Evolutionary conservation across 23 red algal genomes (phyloP), one percentile per base, ranked within the genome.

Genomic region (Pyropia haitanensis): DNA sequence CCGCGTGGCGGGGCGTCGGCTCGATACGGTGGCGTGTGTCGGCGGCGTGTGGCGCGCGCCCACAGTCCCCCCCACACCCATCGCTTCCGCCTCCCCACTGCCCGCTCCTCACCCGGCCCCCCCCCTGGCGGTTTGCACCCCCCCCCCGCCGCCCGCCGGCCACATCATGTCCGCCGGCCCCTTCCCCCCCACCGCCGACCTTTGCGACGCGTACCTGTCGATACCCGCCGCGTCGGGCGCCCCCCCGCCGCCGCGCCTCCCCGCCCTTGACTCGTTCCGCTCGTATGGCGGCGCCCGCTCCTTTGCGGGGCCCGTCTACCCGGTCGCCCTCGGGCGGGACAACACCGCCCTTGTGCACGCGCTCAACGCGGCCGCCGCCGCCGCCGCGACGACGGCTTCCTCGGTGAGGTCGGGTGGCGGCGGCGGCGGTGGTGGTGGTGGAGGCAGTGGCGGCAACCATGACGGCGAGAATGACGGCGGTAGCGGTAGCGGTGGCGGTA

Each of bases 261-360:
- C 39, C 4, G 39, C 39, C 39, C 39, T 51, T 2, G 20, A 16
- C 63, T 10, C 4, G 5, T 8, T 19, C 32, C 49, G 0, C 44
- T 70, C 39, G 4, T 58, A 53, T 58, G 50, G 49, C 26, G 14
- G 61, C 70, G 54, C 14, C 16, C 56, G 26, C 27, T 74, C 21
- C 14, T 58, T 62, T 19, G 61, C 39, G 70, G 56, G 61, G 27
- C 27, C n/a, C 26, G 7, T 74, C 51, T 22, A 61, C 70, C 24
- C 24, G 0, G 27, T 60, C 24, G 57, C 27, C 8, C 24, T 26
- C 57, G 57, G 24, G 27, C 27, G 57, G 27, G 27, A 60, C 9
- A 25, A 29, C 27, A 60, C 57, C 5, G 27, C 57, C 5, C 12
- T 25, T 3, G 5, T 3, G 24, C 5, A 9, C 0, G 24, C 27